phyloP scores from a whole-genome alignment of 495 filamentous ascomycete genomes.

The Neurospora intermedia region DNA sequence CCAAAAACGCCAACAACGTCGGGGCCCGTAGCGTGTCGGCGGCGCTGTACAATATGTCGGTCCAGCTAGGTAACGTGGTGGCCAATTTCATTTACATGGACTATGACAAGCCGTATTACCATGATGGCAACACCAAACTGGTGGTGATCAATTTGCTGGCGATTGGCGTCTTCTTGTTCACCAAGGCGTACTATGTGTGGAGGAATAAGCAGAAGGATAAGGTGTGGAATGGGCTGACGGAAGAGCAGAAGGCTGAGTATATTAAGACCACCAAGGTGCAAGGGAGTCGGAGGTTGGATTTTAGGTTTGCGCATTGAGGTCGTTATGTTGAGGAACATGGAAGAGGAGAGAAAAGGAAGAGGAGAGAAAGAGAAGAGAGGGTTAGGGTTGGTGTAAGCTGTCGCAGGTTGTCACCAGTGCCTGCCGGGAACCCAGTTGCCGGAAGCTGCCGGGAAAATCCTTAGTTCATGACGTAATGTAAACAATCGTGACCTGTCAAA shows the following conservation, averaged over 20 bases:
- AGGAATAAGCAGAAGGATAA: conserved; percentile 30
- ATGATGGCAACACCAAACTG: conserved; percentile 52
- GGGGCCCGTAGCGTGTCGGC: conserved; percentile 56
- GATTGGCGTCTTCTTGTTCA: conserved; percentile 23
- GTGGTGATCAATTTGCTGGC: conserved; percentile 38
- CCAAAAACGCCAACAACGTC: conserved; percentile 56
- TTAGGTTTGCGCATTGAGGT: conserved; percentile 28
- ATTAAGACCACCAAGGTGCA: conserved; percentile 24
- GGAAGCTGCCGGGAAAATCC: background rate
- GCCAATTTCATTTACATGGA: conserved; percentile 15
- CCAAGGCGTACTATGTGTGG: conserved; percentile 35
- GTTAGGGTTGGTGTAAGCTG: background rate
- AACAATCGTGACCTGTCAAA: background rate
- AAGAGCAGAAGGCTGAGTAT: conserved; percentile 29
- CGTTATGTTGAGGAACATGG: background rate
- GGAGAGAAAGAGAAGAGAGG: background rate
- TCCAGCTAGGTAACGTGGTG: conserved; percentile 9
- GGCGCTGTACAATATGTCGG: conserved; percentile 42
- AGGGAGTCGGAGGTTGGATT: conserved; percentile 36
- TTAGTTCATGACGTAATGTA: background rate
- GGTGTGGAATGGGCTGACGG: conserved; percentile 29
- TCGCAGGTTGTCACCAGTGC: too few relatives aligned
- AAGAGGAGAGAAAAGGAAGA: background rate
- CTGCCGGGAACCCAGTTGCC: too few relatives aligned
- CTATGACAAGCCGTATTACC: conserved; percentile 62